Evolutionary conservation across 2,329 filamentous ascomycete species (phyloP).

Genomic region (Xylariales sp.): DNA sequence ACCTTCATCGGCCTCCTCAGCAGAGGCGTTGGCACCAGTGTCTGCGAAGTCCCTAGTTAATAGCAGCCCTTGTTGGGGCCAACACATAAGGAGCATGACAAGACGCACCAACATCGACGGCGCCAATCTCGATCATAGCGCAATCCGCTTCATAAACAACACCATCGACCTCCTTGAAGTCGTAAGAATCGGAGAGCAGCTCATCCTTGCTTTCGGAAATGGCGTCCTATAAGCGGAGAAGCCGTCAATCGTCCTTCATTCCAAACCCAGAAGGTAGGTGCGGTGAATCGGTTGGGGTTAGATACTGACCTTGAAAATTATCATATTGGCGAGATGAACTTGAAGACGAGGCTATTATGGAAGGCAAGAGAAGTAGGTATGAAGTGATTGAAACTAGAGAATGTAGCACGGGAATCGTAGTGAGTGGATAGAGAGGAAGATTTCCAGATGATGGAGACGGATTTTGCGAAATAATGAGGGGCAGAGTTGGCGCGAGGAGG

Average conservation of each 20-base stretch:
- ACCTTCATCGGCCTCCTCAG: constrained; percentile 85
- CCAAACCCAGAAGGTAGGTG: background rate
- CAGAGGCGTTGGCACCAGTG: constrained; percentile 95
- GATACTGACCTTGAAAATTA: constrained; percentile 74
- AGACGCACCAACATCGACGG: constrained; percentile 76
- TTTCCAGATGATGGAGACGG: constrained; percentile 46
- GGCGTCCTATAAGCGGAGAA: constrained; percentile 73
- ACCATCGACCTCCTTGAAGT: constrained; percentile 82
- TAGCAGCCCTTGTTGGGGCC: constrained; percentile 23
- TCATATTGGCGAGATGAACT: constrained; percentile 67
- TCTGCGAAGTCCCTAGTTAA: constrained; percentile 60
- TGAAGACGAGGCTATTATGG: constrained; percentile 38
- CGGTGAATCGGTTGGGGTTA: background rate
- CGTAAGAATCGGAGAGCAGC: constrained; percentile 95
- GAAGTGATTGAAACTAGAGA: constrained; percentile 33
- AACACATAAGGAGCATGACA: constrained; percentile 5
- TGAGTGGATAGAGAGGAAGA: constrained; percentile 46
- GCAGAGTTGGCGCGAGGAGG: constrained; percentile 44
- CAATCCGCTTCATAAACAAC: constrained; percentile 92
- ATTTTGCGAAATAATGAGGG: constrained; percentile 47
- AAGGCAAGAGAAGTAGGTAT: constrained; percentile 31
- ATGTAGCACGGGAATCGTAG: constrained; percentile 36
- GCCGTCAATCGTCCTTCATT: constrained; percentile 17
- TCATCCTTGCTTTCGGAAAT: constrained; percentile 81
- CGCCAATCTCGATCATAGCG: constrained; percentile 85